Evolutionary conservation across 306 rosid species (phyloP).

Genomic region (Comarum palustre): DNA sequence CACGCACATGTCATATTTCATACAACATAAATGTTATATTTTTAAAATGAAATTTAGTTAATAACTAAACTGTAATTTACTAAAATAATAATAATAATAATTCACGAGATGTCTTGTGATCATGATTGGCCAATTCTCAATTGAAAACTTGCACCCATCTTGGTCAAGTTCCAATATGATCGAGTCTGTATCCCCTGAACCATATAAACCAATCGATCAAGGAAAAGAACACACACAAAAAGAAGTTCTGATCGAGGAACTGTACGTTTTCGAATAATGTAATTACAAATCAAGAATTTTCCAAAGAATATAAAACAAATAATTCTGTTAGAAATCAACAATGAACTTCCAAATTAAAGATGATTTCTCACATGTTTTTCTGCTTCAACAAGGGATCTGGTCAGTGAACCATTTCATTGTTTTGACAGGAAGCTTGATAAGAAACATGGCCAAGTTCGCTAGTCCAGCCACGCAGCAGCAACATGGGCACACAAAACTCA

Average conservation of each 20-base stretch:
- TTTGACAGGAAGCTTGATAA: constrained; percentile 67
- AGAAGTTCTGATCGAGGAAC: not conserved
- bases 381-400: constrained; percentile 60
- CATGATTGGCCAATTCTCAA: not conserved
- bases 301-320: not conserved
- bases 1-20: too few species aligned
- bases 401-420: constrained; percentile 57
- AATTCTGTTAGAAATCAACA: not conserved
- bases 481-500: constrained; percentile 86
- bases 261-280: not conserved
- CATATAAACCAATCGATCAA: not conserved
- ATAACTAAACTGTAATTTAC: too few species aligned
- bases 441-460: constrained; percentile 65
- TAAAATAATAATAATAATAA: too few species aligned
- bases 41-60: too few species aligned
- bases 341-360: not conserved
- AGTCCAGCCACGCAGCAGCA: constrained; percentile 62
- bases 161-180: not conserved
- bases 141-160: not conserved
- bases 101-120: not conserved
- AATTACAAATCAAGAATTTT: constrained; percentile 3
- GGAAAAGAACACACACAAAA: too few species aligned
- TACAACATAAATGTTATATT: too few species aligned
- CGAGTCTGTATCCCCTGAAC: not conserved
- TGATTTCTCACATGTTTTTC: not conserved